Evolutionary conservation across 371 early-diverging fungal genomes (phyloP), one percentile per base, ranked within the genome.

Genomic region (Zychaea mexicana): DNA sequence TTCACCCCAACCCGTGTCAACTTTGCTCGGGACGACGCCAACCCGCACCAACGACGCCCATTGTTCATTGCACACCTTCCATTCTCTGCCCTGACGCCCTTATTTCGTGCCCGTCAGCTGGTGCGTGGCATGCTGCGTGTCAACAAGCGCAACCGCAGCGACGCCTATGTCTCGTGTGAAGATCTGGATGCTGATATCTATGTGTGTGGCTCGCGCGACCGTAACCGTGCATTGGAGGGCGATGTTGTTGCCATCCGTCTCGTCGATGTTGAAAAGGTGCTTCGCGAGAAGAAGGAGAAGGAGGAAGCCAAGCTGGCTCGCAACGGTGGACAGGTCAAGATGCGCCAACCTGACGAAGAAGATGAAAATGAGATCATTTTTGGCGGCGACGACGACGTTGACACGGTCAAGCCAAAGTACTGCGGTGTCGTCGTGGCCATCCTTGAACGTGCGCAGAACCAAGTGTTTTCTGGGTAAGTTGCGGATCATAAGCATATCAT

Each of bases 171-270:
- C 15, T 81, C 91, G 5, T 84, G 87, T 24, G 89, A 88, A 13
- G 84, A 85, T 28, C 65, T 84, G 56, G 86, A 83, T 61, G 73
- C 79, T 8, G 92, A 93, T 73, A 87, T 94, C 17, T 92, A 89
- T 71, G 88, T 95, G 9, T 90, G 86, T 52, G 94, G 94, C 28
- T 86, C 88, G 33, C 75, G 79, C 39, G 82, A 85, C 52, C 89
- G 94, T 52, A 97, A 97, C 77, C 88, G 97, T 30, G 95, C 96
- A 1, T 69, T 96, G 22, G 92, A 94, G 55, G 94, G 94, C 3
- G 97, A 97, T 67, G 76, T 88, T 6, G 97, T 97, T n/a, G 91
- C 89, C 19, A 81, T 97, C 9, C 79, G 84, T 64, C 66, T 95
- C 28, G 81, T 97, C n/a, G 85, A 86, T 59, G 89, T 87, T 0